Percentiles rank a stretch among this genome's conserved stretches.
These are phyloP conservation scores for Puccinia coronata DNA, from an alignment of 1,284 basidiomycete genomes.

Conservation along the genomic window DNA sequence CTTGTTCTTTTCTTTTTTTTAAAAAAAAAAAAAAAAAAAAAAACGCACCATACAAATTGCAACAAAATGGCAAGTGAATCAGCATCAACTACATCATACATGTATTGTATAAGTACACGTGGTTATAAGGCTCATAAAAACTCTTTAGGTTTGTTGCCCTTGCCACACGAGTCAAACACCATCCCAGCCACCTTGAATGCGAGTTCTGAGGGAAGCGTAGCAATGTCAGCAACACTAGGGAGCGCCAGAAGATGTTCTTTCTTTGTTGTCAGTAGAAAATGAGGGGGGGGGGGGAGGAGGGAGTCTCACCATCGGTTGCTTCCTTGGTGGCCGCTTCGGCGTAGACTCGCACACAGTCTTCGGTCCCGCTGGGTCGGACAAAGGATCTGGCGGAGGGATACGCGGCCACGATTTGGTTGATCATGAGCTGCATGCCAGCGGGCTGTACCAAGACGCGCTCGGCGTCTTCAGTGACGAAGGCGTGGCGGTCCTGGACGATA, in stretches of 20 bases:
- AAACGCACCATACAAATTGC: no score
- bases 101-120: no score
- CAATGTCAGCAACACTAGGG: conserved; percentile 16
- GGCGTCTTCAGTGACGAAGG: conserved; percentile 90
- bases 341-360: conserved; percentile 97
- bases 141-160: conserved; percentile 52
- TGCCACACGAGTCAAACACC: conserved; percentile 74
- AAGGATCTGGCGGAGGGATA: conserved; percentile 86
- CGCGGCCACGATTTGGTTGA: conserved; percentile 79
- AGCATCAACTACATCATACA: no score
- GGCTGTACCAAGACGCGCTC: conserved; percentile 84
- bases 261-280: not conserved
- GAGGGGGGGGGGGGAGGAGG: not conserved
- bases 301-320: conserved; percentile 72
- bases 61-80: no score
- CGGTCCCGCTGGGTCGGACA: conserved; percentile 94
- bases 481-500: conserved; percentile 76
- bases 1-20: no score
- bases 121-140: no score
- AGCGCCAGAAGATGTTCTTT: conserved; percentile 49
- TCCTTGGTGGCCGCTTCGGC: conserved; percentile 78
- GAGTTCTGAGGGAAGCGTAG: conserved; percentile 73
- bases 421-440: conserved; percentile 75
- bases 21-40: no score
- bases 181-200: conserved; percentile 78